phyloP scores from a whole-genome alignment of 768 basidiomycete species.

The Tylopilus intermedius region DNA sequence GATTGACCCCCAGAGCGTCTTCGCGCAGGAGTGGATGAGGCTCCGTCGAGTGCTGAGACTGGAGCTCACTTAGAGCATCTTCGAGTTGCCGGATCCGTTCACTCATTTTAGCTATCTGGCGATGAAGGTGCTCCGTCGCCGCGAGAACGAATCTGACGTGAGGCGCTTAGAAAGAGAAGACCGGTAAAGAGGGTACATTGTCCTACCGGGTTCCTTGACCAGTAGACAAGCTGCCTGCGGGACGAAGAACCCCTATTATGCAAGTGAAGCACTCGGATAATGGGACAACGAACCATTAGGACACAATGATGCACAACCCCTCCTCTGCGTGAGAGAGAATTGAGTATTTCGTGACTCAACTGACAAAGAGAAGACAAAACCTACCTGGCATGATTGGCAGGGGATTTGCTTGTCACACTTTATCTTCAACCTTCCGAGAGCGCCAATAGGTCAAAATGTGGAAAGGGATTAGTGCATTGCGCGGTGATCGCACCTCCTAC shows the following conservation, averaged over 20 bases:
- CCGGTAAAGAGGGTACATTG: neutral
- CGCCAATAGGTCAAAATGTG: slow-evolving; percentile 19
- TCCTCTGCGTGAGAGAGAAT: slow-evolving; percentile 36
- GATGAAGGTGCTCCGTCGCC: slow-evolving; percentile 62
- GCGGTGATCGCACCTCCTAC: slow-evolving; percentile 68
- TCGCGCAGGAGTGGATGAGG: slow-evolving; percentile 58
- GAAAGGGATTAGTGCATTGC: slow-evolving; percentile 24
- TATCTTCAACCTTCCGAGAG: slow-evolving; percentile 61
- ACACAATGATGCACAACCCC: slow-evolving; percentile 66
- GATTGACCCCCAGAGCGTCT: slow-evolving; percentile 38
- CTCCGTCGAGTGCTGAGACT: slow-evolving; percentile 47
- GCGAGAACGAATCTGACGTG: slow-evolving; percentile 50
- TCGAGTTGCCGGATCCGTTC: slow-evolving; percentile 55
- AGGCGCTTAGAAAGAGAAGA: slow-evolving; percentile 7
- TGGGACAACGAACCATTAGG: slow-evolving; percentile 53
- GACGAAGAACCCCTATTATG: neutral
- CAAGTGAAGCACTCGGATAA: neutral
- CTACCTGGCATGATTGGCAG: slow-evolving; percentile 69
- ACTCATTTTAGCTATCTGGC: slow-evolving; percentile 48
- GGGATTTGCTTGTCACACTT: slow-evolving; percentile 81
- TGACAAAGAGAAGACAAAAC: slow-evolving; percentile 10
- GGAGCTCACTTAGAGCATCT: slow-evolving; percentile 51
- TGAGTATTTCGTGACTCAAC: neutral
- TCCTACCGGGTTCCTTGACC: slow-evolving; percentile 68
- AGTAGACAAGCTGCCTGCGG: slow-evolving; percentile 65